Evolutionary conservation across 2,329 filamentous ascomycete species (phyloP).

Genomic region (Aureobasidium sp.): DNA sequence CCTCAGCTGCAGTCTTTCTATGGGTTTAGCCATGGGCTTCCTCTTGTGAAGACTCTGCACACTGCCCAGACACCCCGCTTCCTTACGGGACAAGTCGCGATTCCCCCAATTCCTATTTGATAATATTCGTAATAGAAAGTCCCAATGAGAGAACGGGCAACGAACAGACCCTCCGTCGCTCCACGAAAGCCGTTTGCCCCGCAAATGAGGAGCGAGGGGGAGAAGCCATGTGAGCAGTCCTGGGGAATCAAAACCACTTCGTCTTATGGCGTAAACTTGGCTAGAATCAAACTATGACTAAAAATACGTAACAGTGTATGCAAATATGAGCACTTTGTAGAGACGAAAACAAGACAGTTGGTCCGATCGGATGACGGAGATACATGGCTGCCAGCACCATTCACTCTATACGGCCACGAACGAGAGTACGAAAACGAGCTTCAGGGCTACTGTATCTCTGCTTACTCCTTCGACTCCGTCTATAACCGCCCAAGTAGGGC

Average conservation of each 20-base stretch:
- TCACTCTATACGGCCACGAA: background rate
- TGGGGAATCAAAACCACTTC: constrained; percentile 3
- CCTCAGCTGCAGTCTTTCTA: background rate
- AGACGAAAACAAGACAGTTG: background rate
- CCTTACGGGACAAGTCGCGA: constrained; percentile 1
- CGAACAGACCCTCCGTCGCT: background rate
- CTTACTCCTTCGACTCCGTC: background rate
- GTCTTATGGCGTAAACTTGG: constrained; percentile 2
- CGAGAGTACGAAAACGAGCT: background rate
- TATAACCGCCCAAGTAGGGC: background rate
- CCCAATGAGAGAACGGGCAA: background rate
- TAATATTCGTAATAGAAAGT: constrained; percentile 12
- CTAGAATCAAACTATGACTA: constrained; percentile 9
- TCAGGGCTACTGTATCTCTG: background rate
- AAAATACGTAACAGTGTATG: constrained; percentile 12
- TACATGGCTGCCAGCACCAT: background rate
- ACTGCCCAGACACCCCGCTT: background rate
- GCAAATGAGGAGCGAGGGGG: constrained; percentile 6
- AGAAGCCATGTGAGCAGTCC: constrained; percentile 11
- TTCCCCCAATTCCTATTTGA: constrained; percentile 6
- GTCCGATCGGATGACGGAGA: background rate
- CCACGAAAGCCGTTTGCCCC: constrained; percentile 9
- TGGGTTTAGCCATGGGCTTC: background rate
- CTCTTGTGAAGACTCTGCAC: background rate
- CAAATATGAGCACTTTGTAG: background rate